phyloP scores from a whole-genome alignment of 768 basidiomycete species.

The Hortiboletus flavorubellus region DNA sequence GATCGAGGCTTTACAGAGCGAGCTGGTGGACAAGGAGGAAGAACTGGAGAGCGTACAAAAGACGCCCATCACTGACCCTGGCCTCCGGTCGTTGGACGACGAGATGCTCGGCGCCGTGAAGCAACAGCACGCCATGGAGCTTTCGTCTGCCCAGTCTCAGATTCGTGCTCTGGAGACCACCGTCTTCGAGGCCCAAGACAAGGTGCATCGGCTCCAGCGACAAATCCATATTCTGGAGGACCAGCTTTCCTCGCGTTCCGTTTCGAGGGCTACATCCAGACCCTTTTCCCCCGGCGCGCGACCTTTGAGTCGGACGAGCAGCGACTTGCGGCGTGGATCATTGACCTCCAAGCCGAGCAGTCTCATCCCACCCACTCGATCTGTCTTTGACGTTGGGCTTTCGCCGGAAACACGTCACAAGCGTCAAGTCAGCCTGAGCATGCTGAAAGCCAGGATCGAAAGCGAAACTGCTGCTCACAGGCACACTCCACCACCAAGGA shows the following conservation, averaged over 20 bases:
- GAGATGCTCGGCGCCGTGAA: constrained; percentile 67
- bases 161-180: constrained; percentile 73
- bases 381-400: constrained; percentile 65
- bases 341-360: constrained; percentile 29
- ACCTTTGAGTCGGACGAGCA: constrained; percentile 40
- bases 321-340: constrained; percentile 38
- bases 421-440: constrained; percentile 77
- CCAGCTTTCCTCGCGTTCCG: constrained; percentile 49
- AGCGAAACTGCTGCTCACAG: constrained; percentile 57
- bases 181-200: constrained; percentile 70
- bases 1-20: constrained; percentile 63
- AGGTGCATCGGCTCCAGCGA: constrained; percentile 63
- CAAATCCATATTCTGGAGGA: constrained; percentile 65
- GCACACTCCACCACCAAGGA: constrained; percentile 51
- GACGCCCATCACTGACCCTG: constrained; percentile 39
- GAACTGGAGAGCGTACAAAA: constrained; percentile 58
- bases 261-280: constrained; percentile 41
- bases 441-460: constrained; percentile 89
- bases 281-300: constrained; percentile 49
- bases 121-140: constrained; percentile 76
- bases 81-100: constrained; percentile 59
- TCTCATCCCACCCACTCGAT: constrained; percentile 43
- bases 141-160: constrained; percentile 76
- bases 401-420: constrained; percentile 78
- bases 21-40: constrained; percentile 59